Percentiles rank a stretch among this genome's conserved stretches.
phyloP scores from a whole-genome alignment of 2,329 filamentous ascomycete genomes.

The Cordyceps fumosorosea region DNA sequence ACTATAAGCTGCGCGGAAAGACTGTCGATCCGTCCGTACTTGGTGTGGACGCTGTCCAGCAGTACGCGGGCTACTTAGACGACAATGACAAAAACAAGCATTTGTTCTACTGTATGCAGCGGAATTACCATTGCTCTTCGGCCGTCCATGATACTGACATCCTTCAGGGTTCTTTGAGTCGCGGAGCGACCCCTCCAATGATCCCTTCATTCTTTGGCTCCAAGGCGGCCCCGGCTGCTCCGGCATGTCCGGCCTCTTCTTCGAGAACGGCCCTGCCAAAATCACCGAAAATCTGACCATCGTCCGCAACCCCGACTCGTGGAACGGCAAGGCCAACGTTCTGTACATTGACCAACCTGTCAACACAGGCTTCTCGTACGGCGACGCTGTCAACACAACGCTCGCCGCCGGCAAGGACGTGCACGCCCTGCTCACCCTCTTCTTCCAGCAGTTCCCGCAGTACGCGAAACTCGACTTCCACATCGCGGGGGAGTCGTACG shows the following conservation, averaged over 20 bases:
- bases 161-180: slow-evolving; percentile 81
- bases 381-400: slow-evolving; percentile 82
- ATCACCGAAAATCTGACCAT: slow-evolving; percentile 78
- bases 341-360: slow-evolving; percentile 90
- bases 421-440: slow-evolving; percentile 91
- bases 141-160: no score
- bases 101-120: slow-evolving; percentile 72
- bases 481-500: slow-evolving; percentile 93
- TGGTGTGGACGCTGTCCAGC: slow-evolving; percentile 88
- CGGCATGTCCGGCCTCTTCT: slow-evolving; percentile 91
- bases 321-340: slow-evolving; percentile 51
- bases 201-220: slow-evolving; percentile 89
- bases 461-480: slow-evolving; percentile 95
- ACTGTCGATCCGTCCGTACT: slow-evolving; percentile 69
- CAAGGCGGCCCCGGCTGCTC: slow-evolving; percentile 97
- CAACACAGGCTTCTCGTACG: slow-evolving; percentile 97
- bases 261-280: slow-evolving; percentile 90
- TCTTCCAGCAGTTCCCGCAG: slow-evolving; percentile 98
- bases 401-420: slow-evolving; percentile 95
- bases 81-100: slow-evolving; percentile 97
- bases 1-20: not conserved
- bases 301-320: slow-evolving; percentile 80
- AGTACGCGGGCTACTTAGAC: slow-evolving; percentile 96
- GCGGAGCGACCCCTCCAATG: slow-evolving; percentile 91
- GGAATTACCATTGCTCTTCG: not conserved